phyloP scores from a whole-genome alignment of 2,329 filamentous ascomycete genomes.

The Colletotrichum navitas region DNA sequence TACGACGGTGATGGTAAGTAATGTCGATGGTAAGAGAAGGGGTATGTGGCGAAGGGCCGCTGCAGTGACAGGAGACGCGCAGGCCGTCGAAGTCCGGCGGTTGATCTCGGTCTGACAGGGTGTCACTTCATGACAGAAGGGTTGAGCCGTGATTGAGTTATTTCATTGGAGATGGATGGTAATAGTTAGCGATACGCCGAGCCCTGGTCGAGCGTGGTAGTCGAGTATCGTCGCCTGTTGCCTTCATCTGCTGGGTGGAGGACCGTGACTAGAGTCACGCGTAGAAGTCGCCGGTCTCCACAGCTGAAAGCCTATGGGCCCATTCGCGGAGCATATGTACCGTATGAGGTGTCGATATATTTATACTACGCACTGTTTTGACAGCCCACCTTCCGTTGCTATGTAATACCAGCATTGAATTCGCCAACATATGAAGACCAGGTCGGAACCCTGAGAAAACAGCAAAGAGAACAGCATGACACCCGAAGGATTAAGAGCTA shows the following conservation, averaged over 20 bases:
- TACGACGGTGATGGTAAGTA: not conserved
- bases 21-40: slow-evolving; percentile 5
- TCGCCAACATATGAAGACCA: not conserved
- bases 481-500: no score
- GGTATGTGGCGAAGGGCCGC: slow-evolving; percentile 11
- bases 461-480: not conserved
- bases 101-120: slow-evolving; percentile 9
- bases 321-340: fast-evolving
- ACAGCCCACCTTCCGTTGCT: not conserved
- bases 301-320: slow-evolving; percentile 16
- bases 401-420: no score
- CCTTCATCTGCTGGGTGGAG: slow-evolving; percentile 6
- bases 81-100: slow-evolving; percentile 21
- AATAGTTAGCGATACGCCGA: slow-evolving; percentile 11
- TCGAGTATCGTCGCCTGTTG: slow-evolving; percentile 23
- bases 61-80: slow-evolving; percentile 1
- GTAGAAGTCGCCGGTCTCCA: slow-evolving; percentile 18
- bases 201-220: slow-evolving; percentile 1
- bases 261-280: slow-evolving; percentile 28
- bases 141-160: not conserved
- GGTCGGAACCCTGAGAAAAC: not conserved
- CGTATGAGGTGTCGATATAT: not conserved
- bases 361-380: not conserved
- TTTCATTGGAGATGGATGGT: slow-evolving; percentile 16
- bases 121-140: slow-evolving; percentile 37